Evolutionary conservation across 768 basidiomycete genomes (phyloP).

Genomic region (Gymnopilus dilepis): DNA sequence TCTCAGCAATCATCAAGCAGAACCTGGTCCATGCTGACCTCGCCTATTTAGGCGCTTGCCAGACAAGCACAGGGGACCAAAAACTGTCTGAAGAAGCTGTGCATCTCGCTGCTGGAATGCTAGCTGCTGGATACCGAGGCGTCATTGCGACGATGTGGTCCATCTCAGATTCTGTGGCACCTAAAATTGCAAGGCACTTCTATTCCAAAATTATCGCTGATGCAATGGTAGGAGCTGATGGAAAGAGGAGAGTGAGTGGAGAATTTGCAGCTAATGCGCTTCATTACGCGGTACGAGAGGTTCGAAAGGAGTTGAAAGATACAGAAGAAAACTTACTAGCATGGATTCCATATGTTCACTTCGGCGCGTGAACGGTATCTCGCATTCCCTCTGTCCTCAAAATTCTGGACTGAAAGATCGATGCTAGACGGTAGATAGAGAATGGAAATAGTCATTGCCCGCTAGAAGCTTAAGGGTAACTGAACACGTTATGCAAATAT

Average conservation of each 20-base stretch:
- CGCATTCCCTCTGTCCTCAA: too few species aligned
- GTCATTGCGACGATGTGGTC: slow-evolving; percentile 22
- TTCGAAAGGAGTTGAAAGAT: slow-evolving; percentile 1
- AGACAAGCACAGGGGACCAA: slow-evolving; percentile 3
- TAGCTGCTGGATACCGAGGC: slow-evolving; percentile 18
- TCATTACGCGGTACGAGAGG: neutral
- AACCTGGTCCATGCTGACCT: neutral
- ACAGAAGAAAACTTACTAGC: neutral
- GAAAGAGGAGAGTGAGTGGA: slow-evolving; percentile 13
- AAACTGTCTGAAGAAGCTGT: slow-evolving; percentile 15
- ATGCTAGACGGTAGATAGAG: too few species aligned
- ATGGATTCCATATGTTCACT: slow-evolving; percentile 14
- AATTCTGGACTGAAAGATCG: too few species aligned
- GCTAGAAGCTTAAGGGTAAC: too few species aligned
- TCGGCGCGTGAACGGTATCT: neutral
- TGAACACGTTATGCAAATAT: too few species aligned
- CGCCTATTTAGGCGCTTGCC: slow-evolving; percentile 13
- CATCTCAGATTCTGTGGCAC: slow-evolving; percentile 9
- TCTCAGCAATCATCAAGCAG: slow-evolving; percentile 1
- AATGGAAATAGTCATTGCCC: too few species aligned
- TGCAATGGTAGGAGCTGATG: neutral
- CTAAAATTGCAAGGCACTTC: neutral
- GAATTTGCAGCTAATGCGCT: neutral
- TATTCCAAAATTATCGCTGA: neutral
- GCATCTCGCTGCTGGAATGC: slow-evolving; percentile 20